These are phyloP conservation scores for Phytophthora pinifolia DNA, from an alignment of 352 stramenopile genomes.

Conservation along the genomic window DNA sequence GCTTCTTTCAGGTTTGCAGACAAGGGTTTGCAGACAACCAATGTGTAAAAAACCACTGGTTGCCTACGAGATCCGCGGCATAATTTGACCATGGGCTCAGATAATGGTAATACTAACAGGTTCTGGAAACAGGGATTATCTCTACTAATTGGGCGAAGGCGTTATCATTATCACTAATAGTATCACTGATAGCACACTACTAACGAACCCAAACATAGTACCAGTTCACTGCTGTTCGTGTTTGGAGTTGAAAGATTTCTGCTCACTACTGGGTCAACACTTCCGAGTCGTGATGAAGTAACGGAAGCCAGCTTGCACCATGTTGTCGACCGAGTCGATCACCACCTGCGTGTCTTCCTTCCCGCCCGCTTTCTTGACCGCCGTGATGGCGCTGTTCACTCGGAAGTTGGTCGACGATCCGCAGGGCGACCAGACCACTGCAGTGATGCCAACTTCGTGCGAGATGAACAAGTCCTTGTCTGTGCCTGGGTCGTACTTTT, in stretches of 20 bases:
- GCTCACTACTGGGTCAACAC: too few species aligned
- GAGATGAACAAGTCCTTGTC: slow-evolving; percentile 48
- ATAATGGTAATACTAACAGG: too few species aligned
- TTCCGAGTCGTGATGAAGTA: slow-evolving; percentile 46
- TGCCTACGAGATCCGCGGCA: too few species aligned
- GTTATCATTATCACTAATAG: too few species aligned
- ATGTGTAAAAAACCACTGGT: too few species aligned
- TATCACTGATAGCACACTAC: too few species aligned
- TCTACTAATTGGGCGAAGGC: too few species aligned
- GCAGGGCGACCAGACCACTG: slow-evolving; percentile 53
- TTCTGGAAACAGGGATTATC: too few species aligned
- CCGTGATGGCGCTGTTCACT: slow-evolving; percentile 51
- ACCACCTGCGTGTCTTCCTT: slow-evolving; percentile 46
- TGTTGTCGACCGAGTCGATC: slow-evolving; percentile 56
- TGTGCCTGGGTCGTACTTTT: slow-evolving; percentile 36
- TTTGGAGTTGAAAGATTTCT: neutral
- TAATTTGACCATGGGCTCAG: too few species aligned
- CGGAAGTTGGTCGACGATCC: slow-evolving; percentile 52
- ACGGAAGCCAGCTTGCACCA: slow-evolving; percentile 44
- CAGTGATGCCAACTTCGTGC: slow-evolving; percentile 44
- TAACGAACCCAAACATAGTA: too few species aligned
- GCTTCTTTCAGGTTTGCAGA: neutral
- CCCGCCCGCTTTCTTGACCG: slow-evolving; percentile 26
- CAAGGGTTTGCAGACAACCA: too few species aligned
- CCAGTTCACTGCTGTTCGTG: slow-evolving; percentile 1